These are phyloP conservation scores for Rutstroemia sp. DNA, from an alignment of 2,329 filamentous ascomycete species.

Conservation along the genomic window DNA sequence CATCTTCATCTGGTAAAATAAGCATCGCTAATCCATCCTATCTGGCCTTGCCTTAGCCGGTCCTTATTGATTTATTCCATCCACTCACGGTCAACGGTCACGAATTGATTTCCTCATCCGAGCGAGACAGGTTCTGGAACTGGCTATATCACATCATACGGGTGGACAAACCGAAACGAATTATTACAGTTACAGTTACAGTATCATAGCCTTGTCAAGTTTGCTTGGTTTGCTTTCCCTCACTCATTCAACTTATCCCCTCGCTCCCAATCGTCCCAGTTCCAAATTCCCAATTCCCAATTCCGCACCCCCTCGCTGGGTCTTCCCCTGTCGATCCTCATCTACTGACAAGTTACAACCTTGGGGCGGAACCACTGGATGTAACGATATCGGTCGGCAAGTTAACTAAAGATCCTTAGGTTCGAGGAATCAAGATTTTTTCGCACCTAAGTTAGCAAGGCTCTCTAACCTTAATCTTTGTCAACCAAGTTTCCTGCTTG, in stretches of 20 bases:
- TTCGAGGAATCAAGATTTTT: conserved; percentile 4
- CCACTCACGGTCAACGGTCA: not conserved
- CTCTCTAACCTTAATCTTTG: not conserved
- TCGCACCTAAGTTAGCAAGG: not conserved
- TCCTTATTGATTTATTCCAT: not conserved
- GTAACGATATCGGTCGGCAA: not conserved
- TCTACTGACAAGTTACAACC: not conserved
- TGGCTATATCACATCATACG: not conserved
- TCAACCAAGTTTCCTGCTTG: not conserved
- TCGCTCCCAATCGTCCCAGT: not conserved
- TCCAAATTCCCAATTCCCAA: not conserved
- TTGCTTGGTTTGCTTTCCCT: conserved; percentile 1
- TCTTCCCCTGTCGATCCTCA: not conserved
- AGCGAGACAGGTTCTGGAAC: not conserved
- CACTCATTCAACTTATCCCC: not conserved
- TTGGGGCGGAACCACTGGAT: no score
- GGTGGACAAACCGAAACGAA: not conserved
- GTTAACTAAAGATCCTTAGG: not conserved
- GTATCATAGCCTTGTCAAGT: conserved; percentile 7
- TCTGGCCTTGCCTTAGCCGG: not conserved
- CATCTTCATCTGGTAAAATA: not conserved
- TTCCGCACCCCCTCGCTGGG: not conserved
- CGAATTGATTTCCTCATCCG: not conserved
- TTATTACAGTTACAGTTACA: not conserved
- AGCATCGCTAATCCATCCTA: not conserved